phyloP scores from a whole-genome alignment of 495 filamentous ascomycete species.

The Cudoniella acicularis region DNA sequence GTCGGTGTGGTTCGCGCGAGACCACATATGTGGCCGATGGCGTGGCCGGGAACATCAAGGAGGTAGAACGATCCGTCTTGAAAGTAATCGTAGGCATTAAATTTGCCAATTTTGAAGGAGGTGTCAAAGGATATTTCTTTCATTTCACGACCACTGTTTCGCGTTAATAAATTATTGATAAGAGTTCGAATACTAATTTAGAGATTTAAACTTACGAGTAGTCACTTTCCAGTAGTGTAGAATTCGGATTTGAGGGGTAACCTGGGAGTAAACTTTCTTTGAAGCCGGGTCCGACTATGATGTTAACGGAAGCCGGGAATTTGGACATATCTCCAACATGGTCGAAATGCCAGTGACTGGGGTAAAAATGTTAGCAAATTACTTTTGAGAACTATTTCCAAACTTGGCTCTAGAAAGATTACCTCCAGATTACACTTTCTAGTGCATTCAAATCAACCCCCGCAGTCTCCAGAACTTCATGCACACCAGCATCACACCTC shows the following conservation, averaged over 20 bases:
- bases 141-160: neutral
- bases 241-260: slow-evolving; percentile 43
- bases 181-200: no score
- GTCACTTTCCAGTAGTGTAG: slow-evolving; percentile 39
- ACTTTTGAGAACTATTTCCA: neutral
- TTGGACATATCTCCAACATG: slow-evolving; percentile 46
- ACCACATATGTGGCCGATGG: slow-evolving; percentile 52
- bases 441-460: slow-evolving; percentile 42
- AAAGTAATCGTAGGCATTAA: slow-evolving; percentile 58
- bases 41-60: slow-evolving; percentile 53
- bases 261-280: slow-evolving; percentile 43
- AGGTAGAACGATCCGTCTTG: slow-evolving; percentile 58
- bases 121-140: slow-evolving; percentile 41
- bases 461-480: slow-evolving; percentile 44
- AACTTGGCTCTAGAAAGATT: neutral
- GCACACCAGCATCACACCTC: slow-evolving; percentile 42
- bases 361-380: neutral
- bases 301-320: slow-evolving; percentile 44
- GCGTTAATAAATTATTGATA: no score
- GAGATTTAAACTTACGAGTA: slow-evolving; percentile 34
- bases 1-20: slow-evolving; percentile 46
- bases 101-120: slow-evolving; percentile 36
- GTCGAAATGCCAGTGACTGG: slow-evolving; percentile 24
- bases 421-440: slow-evolving; percentile 52
- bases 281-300: slow-evolving; percentile 58